Base-by-base conservation (phyloP, 1,284 basidiomycete genomes). In the Boletus sp. region DNA sequence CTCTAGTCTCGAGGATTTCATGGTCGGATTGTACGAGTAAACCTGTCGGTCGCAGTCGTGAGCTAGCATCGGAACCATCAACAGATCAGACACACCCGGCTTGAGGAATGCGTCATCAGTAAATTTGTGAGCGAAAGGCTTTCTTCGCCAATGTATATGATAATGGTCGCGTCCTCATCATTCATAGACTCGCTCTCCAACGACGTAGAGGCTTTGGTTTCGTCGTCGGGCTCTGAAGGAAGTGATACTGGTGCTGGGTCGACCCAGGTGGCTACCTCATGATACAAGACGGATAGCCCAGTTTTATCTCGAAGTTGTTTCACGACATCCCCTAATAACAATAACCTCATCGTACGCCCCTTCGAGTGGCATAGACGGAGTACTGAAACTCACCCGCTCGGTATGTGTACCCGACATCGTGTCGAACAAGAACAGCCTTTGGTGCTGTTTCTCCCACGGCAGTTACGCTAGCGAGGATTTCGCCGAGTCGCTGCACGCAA, bases 111-210 rank as follows among this genome's bases (percentile, higher is more conserved):
- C 0, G 85, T 92, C 72, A 96, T 84, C 34, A 97, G 75, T 3
- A 98, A 65, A 58, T 98, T 97, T 14, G 90, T 89, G 33, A 97
- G 73, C 0, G 80, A 78, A 6, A 94, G 77, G 45, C 82, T 87
- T 65, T 97, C 91, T 16, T 78, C 75, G 1, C 95, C 95, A 30
- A 98, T 73, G 64, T 94, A 97, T 43, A 94, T 71, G 35, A 94
- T 78, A 1, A 68, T 67, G n/a, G 52, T 48, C 8, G 59, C 42
- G 10, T 36, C 39, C 2, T 52, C 45, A 7, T 52, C 49, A 0
- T n/a, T 29, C 32, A 38, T 47, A 16, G 39, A 8, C 20, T 36
- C 41, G 4, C 22, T n/a, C 14, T 41, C 38, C 0, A 30, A 25
- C 5, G 25, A 22, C 8, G 16, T 14, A 7, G 35, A 39, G 27